A percentile compares a stretch with the other conserved stretches of the same genome.
Conservation (phyloP, 2,329 filamentous ascomycete genomes). For the Colletotrichum melonis region DNA sequence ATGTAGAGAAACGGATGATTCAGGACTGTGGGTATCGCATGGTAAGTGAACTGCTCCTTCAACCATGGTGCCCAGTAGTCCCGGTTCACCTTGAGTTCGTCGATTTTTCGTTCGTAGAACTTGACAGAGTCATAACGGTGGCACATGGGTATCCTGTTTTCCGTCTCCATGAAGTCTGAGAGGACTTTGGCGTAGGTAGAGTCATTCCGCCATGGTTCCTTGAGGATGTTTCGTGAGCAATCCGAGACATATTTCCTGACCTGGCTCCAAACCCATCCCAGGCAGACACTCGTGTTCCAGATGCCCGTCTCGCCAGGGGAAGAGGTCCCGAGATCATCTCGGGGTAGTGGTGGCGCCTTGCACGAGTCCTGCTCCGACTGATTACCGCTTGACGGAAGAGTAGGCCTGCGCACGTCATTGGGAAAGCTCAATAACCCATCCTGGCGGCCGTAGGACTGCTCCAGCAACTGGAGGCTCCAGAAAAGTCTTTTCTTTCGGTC, state of each 20-base stretch:
- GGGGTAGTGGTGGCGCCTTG: slow-evolving; percentile 54
- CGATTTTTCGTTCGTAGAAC: slow-evolving; percentile 60
- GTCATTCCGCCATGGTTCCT: slow-evolving; percentile 63
- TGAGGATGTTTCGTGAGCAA: slow-evolving; percentile 58
- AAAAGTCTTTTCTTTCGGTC: slow-evolving; percentile 62
- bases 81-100: slow-evolving; percentile 56
- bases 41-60: slow-evolving; percentile 64
- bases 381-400: slow-evolving; percentile 40
- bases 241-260: slow-evolving; percentile 59
- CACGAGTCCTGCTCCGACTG: slow-evolving; percentile 42
- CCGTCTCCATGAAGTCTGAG: slow-evolving; percentile 63
- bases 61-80: slow-evolving; percentile 65
- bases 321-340: slow-evolving; percentile 56
- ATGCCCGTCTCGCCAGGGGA: slow-evolving; percentile 55
- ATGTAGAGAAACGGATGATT: slow-evolving; percentile 67
- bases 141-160: slow-evolving; percentile 60
- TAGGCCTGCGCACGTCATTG: slow-evolving; percentile 53
- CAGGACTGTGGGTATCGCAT: slow-evolving; percentile 60
- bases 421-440: slow-evolving; percentile 54
- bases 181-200: slow-evolving; percentile 62
- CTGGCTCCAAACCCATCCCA: slow-evolving; percentile 64
- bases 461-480: slow-evolving; percentile 62
- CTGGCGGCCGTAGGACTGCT: slow-evolving; percentile 61
- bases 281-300: slow-evolving; percentile 61
- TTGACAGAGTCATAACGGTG: slow-evolving; percentile 64